Conservation (phyloP, 2,329 filamentous ascomycete species). For the Colletotrichum sp. region DNA sequence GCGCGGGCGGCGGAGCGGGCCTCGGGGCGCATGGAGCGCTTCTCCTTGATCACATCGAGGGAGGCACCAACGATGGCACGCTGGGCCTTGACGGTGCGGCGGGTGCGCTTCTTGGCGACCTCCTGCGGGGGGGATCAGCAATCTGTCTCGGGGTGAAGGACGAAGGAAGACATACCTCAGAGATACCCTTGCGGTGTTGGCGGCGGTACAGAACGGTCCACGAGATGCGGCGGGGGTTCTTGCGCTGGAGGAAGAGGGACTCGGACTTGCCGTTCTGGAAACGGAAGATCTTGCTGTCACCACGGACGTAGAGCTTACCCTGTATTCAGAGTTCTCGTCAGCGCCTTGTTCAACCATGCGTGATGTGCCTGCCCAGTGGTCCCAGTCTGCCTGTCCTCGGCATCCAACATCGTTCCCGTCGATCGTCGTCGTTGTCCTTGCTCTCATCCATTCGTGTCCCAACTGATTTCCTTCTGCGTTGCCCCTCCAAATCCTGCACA, state of each 20-base stretch:
- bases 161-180: conserved; percentile 78
- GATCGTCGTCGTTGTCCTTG: background rate
- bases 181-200: conserved; percentile 99
- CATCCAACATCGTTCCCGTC: background rate
- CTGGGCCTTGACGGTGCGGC: conserved; percentile 97
- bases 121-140: conserved; percentile 71
- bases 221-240: conserved; percentile 99
- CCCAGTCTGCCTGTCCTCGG: background rate
- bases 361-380: background rate
- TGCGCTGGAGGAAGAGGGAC: conserved; percentile 99
- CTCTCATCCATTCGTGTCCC: background rate
- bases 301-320: conserved; percentile 99
- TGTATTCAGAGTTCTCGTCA: conserved; percentile 48
- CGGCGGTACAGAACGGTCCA: conserved; percentile 99
- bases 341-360: conserved; percentile 15
- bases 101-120: conserved; percentile 99
- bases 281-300: conserved; percentile 99
- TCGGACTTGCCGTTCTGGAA: conserved; percentile 99
- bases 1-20: conserved; percentile 89
- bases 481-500: background rate
- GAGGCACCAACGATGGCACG: conserved; percentile 99
- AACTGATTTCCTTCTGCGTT: background rate
- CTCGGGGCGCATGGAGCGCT: conserved; percentile 92
- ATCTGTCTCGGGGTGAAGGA: too few relatives aligned
- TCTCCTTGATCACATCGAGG: conserved; percentile 99